Base-by-base conservation (phyloP, 306 rosid genomes). In the Coriaria nepalensis region DNA sequence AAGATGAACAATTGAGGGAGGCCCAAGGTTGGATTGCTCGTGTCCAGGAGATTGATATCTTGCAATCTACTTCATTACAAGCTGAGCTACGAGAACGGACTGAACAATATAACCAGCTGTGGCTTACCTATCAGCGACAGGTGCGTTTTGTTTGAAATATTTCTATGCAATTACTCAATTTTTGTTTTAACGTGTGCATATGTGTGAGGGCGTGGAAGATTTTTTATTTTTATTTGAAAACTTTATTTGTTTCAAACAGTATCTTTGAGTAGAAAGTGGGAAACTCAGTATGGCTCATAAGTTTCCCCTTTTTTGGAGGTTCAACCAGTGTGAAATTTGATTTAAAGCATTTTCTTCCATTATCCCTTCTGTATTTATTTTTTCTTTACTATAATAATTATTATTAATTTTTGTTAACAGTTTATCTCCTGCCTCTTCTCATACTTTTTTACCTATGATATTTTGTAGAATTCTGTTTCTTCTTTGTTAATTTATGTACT, bases 111-210 rank as follows among this genome's bases (percentile, higher is more conserved):
- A 92, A 82, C 68, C 96, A 92, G 56, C 86, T 92, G 37, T 92
- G 98, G 98, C 73, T 82, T 74, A 83, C 79, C 56, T 82, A 76
- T 43, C 98, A 92, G 61, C 81, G 96, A 68, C 96, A 92, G 98
- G 98, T 85, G 61, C 65, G 56, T 68, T 46, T 35, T 29, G 34
- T 56, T 55, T 54, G 36, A 29, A 15, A 20, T 47, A 4, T 47
- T 7, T 13, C 40, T 61, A 43, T 44, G 38, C 41, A 42, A 14
- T 0, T 38, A 6, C 10, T 2, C 4, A 11, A 5, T 13, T 8
- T 13, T 45, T 13, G 20, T 49, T n/a, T 35, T 20, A 20, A 20
- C 29, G 3, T 20, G 29, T 20, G 29, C 29, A 20, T 20, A 20
- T 20, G 3, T 20, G 29, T 20, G 29, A 20, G 29, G 1, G 29